A percentile compares a stretch with the other conserved stretches of the same genome.
These are phyloP conservation scores for Termitomyces sp. DNA, from an alignment of 768 basidiomycete genomes.

Conservation along the genomic window DNA sequence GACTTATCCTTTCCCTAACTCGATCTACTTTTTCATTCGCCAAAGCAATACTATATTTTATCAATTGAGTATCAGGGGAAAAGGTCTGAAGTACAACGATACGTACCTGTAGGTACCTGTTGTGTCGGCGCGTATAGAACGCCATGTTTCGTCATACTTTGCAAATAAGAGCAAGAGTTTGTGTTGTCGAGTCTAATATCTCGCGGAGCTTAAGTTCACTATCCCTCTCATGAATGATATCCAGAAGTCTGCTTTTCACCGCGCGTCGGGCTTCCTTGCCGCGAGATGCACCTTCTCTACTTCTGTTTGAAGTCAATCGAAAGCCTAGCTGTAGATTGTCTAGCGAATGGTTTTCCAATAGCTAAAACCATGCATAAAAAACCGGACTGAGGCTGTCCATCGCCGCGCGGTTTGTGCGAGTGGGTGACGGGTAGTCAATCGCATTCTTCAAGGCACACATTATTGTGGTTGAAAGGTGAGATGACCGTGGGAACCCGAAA, in stretches of 20 bases:
- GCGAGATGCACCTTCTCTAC: slow-evolving; percentile 20
- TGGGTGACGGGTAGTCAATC: too few relatives aligned
- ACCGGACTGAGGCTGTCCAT: slow-evolving; percentile 13
- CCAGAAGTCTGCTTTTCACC: slow-evolving; percentile 13
- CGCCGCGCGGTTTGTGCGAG: slow-evolving; percentile 2
- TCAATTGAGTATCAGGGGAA: neutral
- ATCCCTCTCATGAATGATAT: slow-evolving; percentile 18
- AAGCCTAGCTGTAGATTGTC: slow-evolving; percentile 12
- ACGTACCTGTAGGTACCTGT: slow-evolving; percentile 15
- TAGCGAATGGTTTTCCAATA: neutral
- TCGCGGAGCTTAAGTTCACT: slow-evolving; percentile 15
- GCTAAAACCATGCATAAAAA: neutral
- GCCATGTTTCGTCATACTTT: slow-evolving; percentile 7
- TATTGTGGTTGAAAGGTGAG: neutral
- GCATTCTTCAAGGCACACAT: neutral
- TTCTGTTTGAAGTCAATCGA: slow-evolving; percentile 18
- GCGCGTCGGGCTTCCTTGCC: slow-evolving; percentile 22
- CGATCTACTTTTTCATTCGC: slow-evolving; percentile 15
- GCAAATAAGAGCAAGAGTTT: slow-evolving; percentile 6
- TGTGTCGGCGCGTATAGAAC: slow-evolving; percentile 2
- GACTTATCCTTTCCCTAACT: slow-evolving; percentile 10
- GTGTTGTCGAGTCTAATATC: slow-evolving; percentile 7
- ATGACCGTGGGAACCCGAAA: slow-evolving; percentile 18
- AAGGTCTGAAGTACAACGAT: neutral
- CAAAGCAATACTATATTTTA: neutral